Evolutionary conservation across 805 yeast genomes (phyloP).

Genomic region (Saccharomycopsis fodiens): DNA sequence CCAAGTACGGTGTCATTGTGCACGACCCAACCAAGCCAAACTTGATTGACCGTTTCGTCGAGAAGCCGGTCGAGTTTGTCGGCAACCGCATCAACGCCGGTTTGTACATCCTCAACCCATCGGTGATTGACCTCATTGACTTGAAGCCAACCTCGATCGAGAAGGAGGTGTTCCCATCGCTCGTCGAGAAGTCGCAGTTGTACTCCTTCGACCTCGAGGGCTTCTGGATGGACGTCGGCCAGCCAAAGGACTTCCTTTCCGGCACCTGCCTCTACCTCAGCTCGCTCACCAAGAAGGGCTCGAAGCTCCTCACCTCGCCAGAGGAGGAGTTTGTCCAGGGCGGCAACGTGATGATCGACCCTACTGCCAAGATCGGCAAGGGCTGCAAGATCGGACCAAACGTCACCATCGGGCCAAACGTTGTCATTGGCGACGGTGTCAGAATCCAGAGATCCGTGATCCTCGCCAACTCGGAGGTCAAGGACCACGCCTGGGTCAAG

Average conservation of each 20-base stretch:
- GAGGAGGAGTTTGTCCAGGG: conserved; percentile 70
- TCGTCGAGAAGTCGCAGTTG: conserved; percentile 81
- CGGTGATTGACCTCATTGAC: conserved; percentile 92
- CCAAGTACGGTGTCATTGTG: conserved; percentile 98
- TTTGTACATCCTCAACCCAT: conserved; percentile 95
- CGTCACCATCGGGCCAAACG: conserved; percentile 96
- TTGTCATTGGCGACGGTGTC: conserved; percentile 94
- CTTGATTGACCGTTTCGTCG: conserved; percentile 97
- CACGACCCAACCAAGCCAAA: conserved; percentile 92
- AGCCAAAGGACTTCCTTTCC: conserved; percentile 97
- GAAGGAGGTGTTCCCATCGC: conserved; percentile 97
- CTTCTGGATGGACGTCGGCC: conserved; percentile 99
- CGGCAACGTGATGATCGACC: conserved; percentile 91
- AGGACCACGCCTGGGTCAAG: conserved; percentile 97
- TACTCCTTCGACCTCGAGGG: conserved; percentile 98
- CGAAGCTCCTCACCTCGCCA: conserved; percentile 55
- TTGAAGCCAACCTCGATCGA: conserved; percentile 98
- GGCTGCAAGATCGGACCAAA: conserved; percentile 96
- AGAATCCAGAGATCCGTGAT: conserved; percentile 95
- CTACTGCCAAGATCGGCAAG: conserved; percentile 88
- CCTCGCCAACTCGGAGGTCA: conserved; percentile 81
- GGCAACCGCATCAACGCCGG: conserved; percentile 99
- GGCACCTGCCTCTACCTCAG: conserved; percentile 91
- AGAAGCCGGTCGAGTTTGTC: conserved; percentile 98
- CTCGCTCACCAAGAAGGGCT: conserved; percentile 74